Base-by-base conservation (phyloP, 768 basidiomycete species). In the Amanita pseudoporphyria region DNA sequence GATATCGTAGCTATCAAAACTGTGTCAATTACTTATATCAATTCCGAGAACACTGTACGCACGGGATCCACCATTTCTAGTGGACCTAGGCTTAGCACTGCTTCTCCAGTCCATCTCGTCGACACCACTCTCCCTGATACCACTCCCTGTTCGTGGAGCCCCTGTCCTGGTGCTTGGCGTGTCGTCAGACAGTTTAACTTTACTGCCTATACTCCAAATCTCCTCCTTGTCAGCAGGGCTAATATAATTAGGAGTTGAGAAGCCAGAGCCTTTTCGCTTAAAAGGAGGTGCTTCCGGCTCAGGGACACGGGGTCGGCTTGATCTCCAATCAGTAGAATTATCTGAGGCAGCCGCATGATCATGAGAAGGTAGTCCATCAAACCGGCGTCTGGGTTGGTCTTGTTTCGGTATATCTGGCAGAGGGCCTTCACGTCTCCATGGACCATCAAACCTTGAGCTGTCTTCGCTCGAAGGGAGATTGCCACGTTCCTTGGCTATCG, bases 361-460 rank as follows among this genome's bases (percentile, higher is more conserved):
- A 16, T 66, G 63, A 21, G 72, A 58, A 9, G 73, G 71, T 28
- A 49, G 18, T 0, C 74, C 78, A n/a, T 87, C 84, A 54, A 77
- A 77, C 37, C 80, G 79, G 51, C 84, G 79, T 35, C 82, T 79
- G 19, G 82, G 77, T 6, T 75, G 64, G 41, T 85, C 85, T 16
- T 78, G 77, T 39, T 72, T 68, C n/a, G 71, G 71, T 1, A 73
- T 57, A 48, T 84, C 82, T 18, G 89, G 85, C 19, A 92, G 76
- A 42, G 93, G 94, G 0, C 86, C 90, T 13, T 90, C 83, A 51
- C 93, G 80, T 49, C 93, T 73, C 93, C 93, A 96, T 39, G 79
- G 81, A 16, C 71, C 80, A 43, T 87, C 80, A 54, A 91, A 91
- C 63, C 94, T 94, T 13, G 84, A 68, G 47, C 82, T 85, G 6